Percentiles rank a stretch among this genome's conserved stretches.
Conservation (phyloP, 768 basidiomycete species). For the Guyanaporus albipodus region DNA sequence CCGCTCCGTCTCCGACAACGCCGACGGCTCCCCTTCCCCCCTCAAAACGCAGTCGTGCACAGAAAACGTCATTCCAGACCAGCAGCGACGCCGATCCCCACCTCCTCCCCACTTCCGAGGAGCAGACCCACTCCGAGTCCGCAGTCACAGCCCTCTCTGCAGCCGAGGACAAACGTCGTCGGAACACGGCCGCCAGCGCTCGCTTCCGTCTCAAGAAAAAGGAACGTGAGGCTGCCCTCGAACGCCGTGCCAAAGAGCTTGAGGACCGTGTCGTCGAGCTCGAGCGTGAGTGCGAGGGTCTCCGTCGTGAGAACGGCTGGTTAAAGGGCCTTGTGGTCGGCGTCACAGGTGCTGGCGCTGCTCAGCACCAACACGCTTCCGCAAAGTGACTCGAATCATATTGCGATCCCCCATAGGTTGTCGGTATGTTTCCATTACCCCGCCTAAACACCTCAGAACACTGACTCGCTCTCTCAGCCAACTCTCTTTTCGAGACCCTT, state of each 20-base stretch:
- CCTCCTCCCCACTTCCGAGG: slow-evolving; percentile 27
- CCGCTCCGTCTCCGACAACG: slow-evolving; percentile 14
- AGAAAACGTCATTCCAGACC: slow-evolving; percentile 43
- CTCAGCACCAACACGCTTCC: slow-evolving; percentile 26
- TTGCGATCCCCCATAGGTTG: neutral
- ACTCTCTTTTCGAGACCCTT: neutral
- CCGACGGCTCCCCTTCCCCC: slow-evolving; percentile 17
- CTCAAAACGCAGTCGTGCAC: slow-evolving; percentile 54
- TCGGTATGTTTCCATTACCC: slow-evolving; percentile 4
- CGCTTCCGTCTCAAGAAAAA: slow-evolving; percentile 96
- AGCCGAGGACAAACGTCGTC: slow-evolving; percentile 86
- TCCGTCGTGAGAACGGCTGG: slow-evolving; percentile 90
- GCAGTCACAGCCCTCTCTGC: slow-evolving; percentile 38
- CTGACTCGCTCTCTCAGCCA: slow-evolving; percentile 1
- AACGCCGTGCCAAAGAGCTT: slow-evolving; percentile 80
- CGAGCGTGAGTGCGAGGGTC: slow-evolving; percentile 86
- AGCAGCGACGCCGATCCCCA: slow-evolving; percentile 15
- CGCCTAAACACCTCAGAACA: neutral
- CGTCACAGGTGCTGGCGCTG: slow-evolving; percentile 66
- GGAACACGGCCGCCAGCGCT: slow-evolving; percentile 91
- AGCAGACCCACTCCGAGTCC: slow-evolving; percentile 15
- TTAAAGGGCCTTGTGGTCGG: slow-evolving; percentile 86
- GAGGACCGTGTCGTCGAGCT: slow-evolving; percentile 74
- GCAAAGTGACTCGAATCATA: slow-evolving; percentile 15
- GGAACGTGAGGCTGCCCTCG: slow-evolving; percentile 87